A percentile compares a stretch with the other conserved stretches of the same genome.
Evolutionary conservation across 305 asterid species (phyloP).

Genomic region (Ajuga reptans): DNA sequence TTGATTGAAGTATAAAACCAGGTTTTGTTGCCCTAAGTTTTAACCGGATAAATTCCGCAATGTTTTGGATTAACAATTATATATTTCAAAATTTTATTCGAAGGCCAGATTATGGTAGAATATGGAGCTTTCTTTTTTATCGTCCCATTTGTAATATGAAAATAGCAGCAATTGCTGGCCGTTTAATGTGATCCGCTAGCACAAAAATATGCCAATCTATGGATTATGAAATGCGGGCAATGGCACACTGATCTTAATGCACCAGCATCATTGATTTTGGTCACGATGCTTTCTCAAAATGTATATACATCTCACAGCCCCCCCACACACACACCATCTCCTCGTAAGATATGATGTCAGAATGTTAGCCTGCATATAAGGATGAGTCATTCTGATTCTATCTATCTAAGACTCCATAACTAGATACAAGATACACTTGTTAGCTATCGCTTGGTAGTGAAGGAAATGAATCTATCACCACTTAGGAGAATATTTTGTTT

Average conservation of each 20-base stretch:
- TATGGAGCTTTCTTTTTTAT: background rate
- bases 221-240: constrained; percentile 1
- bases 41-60: background rate
- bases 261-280: background rate
- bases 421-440: background rate
- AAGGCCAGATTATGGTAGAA: background rate
- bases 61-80: background rate
- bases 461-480: background rate
- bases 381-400: background rate
- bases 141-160: background rate
- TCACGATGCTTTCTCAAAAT: background rate
- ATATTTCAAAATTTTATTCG: background rate
- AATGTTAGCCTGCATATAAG: background rate
- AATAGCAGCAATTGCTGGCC: too few species aligned
- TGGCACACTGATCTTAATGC: background rate
- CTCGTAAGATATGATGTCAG: background rate
- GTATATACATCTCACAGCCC: background rate
- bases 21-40: background rate
- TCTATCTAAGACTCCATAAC: background rate
- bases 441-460: background rate
- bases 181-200: too few species aligned
- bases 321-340: background rate
- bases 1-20: background rate
- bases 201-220: too few species aligned
- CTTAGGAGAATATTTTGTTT: background rate